Percentiles rank a stretch among this genome's conserved stretches.
Evolutionary conservation across 768 basidiomycete species (phyloP).

Genomic region (Tephrocybe sp.): DNA sequence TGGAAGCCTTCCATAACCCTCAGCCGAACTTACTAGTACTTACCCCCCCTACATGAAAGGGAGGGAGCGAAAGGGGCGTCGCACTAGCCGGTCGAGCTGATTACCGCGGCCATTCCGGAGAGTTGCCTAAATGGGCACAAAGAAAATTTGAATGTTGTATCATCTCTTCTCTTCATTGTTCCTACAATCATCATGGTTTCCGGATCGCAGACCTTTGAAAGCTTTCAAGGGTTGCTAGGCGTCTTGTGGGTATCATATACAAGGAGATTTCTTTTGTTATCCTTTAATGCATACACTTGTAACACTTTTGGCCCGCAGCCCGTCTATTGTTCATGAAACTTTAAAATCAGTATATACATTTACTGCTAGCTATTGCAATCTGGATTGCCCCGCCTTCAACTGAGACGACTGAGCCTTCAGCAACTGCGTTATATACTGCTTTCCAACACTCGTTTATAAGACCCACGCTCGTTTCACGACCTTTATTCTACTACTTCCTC

Average conservation of each 20-base stretch:
- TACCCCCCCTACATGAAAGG: too few relatives aligned
- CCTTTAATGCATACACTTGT: not conserved
- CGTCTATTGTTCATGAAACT: conserved; percentile 12
- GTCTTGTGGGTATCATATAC: not conserved
- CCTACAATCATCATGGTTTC: not conserved
- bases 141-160: too few relatives aligned
- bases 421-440: not conserved
- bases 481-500: not conserved
- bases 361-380: conserved; percentile 1
- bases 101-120: too few relatives aligned
- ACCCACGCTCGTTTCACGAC: not conserved
- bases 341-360: not conserved
- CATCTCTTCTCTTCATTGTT: too few relatives aligned
- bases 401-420: not conserved
- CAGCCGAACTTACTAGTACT: too few relatives aligned
- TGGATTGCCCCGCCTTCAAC: conserved; percentile 10
- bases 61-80: too few relatives aligned
- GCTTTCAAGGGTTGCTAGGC: conserved; percentile 4
- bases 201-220: not conserved
- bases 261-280: not conserved
- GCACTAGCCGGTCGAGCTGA: too few relatives aligned
- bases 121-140: too few relatives aligned
- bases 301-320: not conserved
- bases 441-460: conserved; percentile 7
- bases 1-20: too few relatives aligned